phyloP scores from a whole-genome alignment of 768 basidiomycete genomes.

The Scleroderma bovista region DNA sequence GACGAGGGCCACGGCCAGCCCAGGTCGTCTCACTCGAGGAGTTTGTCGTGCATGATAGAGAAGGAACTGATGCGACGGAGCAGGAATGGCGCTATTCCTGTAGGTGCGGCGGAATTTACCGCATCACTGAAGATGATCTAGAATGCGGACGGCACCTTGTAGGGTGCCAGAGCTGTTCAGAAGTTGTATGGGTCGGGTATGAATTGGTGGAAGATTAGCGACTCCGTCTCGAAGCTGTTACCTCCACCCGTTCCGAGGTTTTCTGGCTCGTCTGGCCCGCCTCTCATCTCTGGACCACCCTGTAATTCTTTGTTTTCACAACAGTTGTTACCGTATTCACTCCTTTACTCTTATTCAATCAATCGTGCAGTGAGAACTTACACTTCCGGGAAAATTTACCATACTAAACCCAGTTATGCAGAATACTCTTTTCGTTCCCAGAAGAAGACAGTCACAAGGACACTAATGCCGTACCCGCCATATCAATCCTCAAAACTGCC shows the following conservation, averaged over 20 bases:
- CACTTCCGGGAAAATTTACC: too few species aligned
- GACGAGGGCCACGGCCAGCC: conserved; percentile 58
- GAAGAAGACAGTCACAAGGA: too few species aligned
- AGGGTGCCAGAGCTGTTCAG: conserved; percentile 72
- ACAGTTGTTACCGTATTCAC: too few species aligned
- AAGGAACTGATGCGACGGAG: conserved; percentile 24
- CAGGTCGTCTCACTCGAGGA: conserved; percentile 77
- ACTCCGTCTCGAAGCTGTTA: not conserved
- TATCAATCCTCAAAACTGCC: too few species aligned
- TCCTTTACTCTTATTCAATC: too few species aligned
- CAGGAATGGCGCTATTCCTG: conserved; percentile 54
- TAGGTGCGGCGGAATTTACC: conserved; percentile 69
- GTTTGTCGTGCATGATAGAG: conserved; percentile 33
- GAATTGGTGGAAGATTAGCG: conserved; percentile 41
- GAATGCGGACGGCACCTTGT: conserved; percentile 69
- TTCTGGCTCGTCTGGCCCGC: not conserved
- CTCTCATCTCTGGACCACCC: not conserved
- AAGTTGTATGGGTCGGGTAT: conserved; percentile 83
- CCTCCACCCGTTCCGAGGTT: not conserved
- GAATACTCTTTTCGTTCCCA: too few species aligned
- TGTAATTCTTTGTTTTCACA: not conserved
- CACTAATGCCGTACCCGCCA: too few species aligned
- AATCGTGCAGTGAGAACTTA: too few species aligned
- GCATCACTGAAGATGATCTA: conserved; percentile 51
- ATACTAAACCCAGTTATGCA: too few species aligned